Evolutionary conservation across 768 basidiomycete genomes (phyloP), one percentile per base, ranked within the genome.

Genomic region (Asterophora lycoperdoides): DNA sequence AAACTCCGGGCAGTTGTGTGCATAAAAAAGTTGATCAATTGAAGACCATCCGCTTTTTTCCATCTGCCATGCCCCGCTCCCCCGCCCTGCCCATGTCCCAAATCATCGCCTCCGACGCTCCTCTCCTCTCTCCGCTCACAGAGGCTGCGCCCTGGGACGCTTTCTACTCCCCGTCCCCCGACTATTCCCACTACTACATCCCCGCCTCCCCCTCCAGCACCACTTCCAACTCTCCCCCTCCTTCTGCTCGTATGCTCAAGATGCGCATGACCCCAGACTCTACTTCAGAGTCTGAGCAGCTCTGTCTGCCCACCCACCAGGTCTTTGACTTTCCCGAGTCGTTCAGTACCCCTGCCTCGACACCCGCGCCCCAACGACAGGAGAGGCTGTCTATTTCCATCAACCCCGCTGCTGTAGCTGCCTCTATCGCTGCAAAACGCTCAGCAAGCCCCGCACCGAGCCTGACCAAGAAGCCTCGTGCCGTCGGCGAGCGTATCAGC

Each of bases 231-330:
- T 78, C 80, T 35, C 79, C 78, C 4, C 59, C 68, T 35, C 75
- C 71, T 30, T 47, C 72, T 5, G n/a, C 64, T 11, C 68, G 68
- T 41, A 69, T 78, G 59, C 78, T 83, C 70, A 78, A 74, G 63
- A 71, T 75, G 51, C 74, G 73, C 53, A 66, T 70, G 59, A 70
- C 69, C 52, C 72, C 77, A 4, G 78, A 78, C 53, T 53, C 64
- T 20, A 38, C 49, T 23, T 65, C 70, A 14, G 76, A 78, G 18
- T 17, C 30, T 4, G 61, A 69, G 45, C 75, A 73, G 51, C 67
- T 79, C 35, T 88, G 84, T 60, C 64, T 88, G 11, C 77, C 86
- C 29, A 88, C 86, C 13, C 78, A 80, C 63, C 81, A 88, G 68
- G 73, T 88, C 57, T 89, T 88, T 64, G 84, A 86, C 64, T 73